Base-by-base conservation (phyloP, 768 basidiomycete genomes). In the Phlebiopsis gigantea region DNA sequence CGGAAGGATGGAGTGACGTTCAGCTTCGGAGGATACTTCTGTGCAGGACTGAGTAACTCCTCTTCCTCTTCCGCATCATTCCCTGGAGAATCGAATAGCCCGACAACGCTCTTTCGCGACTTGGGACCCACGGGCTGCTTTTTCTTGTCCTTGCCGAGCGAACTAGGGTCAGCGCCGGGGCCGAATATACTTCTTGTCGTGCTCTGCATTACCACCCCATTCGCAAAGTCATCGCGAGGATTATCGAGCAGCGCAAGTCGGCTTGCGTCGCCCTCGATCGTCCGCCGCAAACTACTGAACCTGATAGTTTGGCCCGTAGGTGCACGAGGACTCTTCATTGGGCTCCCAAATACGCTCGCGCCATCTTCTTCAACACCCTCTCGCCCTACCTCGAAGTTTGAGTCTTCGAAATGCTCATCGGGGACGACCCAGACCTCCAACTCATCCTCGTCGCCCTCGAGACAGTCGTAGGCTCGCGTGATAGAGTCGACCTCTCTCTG, bases 401-500 rank as follows among this genome's bases (percentile, higher is more conserved):
- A 71, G 63, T 68, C 67, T 25, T 72, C 67, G 47, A 44, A 59
- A 28, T 68, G 69, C 19, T 66, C 65, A 7, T 72, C 63, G 29
- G 68, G 68, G 41, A 78, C 72, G 26, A 77, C 66, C 28, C 78
- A 74, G 42, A 81, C 71, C 52, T 85, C 82, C 29, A 77, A 76
- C 15, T 76, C 77, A 45, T 85, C 82, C 30, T 77, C 76, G 12
- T 76, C 77, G 45, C 84, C 82, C 22, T 77, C 77, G 34, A 91
- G 75, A 54, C 74, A 83, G 58, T 89, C 88, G 60, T 90, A 92
- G 5, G 83, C 78, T 54, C 79, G 80, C 46, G 78, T 77, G 59
- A 93, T 89, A 53, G 79, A 80, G 46, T 87, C 80, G 1, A 85
- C 84, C 62, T 91, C 88, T 57, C 80, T 77, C 61, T 89, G 87